phyloP scores from a whole-genome alignment of 306 rosid genomes.

The Trifolium dubium region DNA sequence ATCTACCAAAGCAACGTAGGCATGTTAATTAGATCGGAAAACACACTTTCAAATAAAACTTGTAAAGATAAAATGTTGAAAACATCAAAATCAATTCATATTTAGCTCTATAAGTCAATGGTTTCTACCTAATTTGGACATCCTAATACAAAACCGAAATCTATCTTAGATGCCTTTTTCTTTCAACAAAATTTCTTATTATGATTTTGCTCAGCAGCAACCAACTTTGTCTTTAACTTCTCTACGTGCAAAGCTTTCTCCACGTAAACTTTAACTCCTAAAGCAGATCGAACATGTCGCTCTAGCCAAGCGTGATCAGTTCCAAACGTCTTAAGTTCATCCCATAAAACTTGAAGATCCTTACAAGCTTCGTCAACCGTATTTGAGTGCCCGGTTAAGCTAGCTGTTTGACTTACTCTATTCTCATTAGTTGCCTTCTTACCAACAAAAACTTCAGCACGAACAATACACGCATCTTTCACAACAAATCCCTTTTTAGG shows the following conservation, averaged over 20 bases:
- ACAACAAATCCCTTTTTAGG: not conserved
- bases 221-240: too few relatives aligned
- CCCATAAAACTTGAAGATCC: not conserved
- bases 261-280: conserved; percentile 21
- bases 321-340: not conserved
- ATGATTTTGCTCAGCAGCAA: too few relatives aligned
- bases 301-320: conserved; percentile 43
- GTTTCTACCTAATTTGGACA: too few relatives aligned
- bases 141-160: too few relatives aligned
- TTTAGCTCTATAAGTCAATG: too few relatives aligned
- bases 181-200: too few relatives aligned
- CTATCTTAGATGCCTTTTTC: too few relatives aligned
- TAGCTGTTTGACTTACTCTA: not conserved
- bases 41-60: not conserved
- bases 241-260: not conserved
- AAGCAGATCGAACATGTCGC: conserved; percentile 41
- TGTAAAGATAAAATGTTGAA: not conserved
- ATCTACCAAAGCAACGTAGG: too few relatives aligned
- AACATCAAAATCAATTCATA: not conserved
- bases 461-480: not conserved
- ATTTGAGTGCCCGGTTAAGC: too few relatives aligned
- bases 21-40: too few relatives aligned
- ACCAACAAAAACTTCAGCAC: too few relatives aligned
- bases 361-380: not conserved
- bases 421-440: not conserved